Evolutionary conservation across 257 asterid species (phyloP).

Genomic region (Osmanthus fragrans): DNA sequence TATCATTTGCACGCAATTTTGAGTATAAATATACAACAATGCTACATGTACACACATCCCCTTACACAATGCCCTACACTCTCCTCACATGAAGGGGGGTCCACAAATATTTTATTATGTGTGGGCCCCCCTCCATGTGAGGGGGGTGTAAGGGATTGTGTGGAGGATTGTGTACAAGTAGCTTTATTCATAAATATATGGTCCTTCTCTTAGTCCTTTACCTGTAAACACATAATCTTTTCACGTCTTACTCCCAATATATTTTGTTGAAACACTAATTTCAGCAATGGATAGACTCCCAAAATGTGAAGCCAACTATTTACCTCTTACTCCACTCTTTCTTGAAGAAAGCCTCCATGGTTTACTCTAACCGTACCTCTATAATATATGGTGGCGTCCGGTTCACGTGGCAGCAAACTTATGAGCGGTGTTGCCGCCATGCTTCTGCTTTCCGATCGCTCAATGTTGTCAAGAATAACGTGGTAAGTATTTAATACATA

Average conservation of each 20-base stretch:
- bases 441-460: conserved; percentile 65
- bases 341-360: conserved; percentile 61
- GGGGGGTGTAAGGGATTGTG: too few relatives aligned
- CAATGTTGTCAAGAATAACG: conserved; percentile 59
- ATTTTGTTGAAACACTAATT: not conserved
- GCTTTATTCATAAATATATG: too few relatives aligned
- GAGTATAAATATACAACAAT: not conserved
- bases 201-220: not conserved
- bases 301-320: conserved; percentile 71
- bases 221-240: not conserved
- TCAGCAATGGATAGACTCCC: conserved; percentile 53
- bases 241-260: not conserved
- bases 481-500: conserved; percentile 48
- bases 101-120: too few relatives aligned
- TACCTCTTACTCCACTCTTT: conserved; percentile 73
- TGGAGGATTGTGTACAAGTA: too few relatives aligned
- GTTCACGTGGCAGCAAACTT: conserved; percentile 77
- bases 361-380: conserved; percentile 58
- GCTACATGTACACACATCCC: too few relatives aligned
- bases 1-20: not conserved
- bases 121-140: too few relatives aligned
- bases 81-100: too few relatives aligned
- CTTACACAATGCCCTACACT: too few relatives aligned
- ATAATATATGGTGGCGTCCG: conserved; percentile 44
- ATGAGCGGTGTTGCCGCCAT: conserved; percentile 66